These are phyloP conservation scores for Alloteropsis semialata DNA, from an alignment of 176 grass and related monocot genomes.

Conservation along the genomic window DNA sequence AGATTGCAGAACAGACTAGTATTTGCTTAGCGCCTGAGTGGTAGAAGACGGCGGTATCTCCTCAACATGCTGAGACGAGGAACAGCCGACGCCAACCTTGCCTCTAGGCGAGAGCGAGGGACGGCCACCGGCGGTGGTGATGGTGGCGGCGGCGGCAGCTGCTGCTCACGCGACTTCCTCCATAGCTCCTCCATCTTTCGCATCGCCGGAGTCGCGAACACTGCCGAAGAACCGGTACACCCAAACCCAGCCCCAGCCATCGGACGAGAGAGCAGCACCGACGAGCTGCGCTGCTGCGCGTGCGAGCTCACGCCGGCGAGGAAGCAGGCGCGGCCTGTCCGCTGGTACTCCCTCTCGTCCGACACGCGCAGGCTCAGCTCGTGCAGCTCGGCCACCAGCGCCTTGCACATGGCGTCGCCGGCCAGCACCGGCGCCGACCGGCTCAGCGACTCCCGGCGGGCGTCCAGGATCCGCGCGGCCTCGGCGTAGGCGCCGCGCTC, in stretches of 20 bases:
- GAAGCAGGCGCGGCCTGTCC: conserved; percentile 24
- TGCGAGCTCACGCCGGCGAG: conserved; percentile 38
- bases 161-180: too few species aligned
- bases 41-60: neutral
- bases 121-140: too few species aligned
- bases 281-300: conserved; percentile 35
- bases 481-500: conserved; percentile 24
- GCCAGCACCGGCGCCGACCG: neutral
- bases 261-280: neutral
- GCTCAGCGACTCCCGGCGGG: conserved; percentile 2
- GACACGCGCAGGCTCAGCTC: conserved; percentile 29
- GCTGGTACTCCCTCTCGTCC: neutral
- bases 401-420: conserved; percentile 5
- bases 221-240: too few species aligned
- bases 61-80: neutral
- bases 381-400: conserved; percentile 11
- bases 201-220: too few species aligned
- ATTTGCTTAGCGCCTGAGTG: neutral
- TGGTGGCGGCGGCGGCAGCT: too few species aligned
- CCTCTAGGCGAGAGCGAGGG: neutral
- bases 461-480: conserved; percentile 36
- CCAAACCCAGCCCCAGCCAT: neutral
- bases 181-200: too few species aligned
- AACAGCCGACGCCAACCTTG: neutral
- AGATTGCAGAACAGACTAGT: too few species aligned